Evolutionary conservation across 495 filamentous ascomycete genomes (phyloP), one percentile per base, ranked within the genome.

Genomic region (Lasiosphaeris hirsuta): DNA sequence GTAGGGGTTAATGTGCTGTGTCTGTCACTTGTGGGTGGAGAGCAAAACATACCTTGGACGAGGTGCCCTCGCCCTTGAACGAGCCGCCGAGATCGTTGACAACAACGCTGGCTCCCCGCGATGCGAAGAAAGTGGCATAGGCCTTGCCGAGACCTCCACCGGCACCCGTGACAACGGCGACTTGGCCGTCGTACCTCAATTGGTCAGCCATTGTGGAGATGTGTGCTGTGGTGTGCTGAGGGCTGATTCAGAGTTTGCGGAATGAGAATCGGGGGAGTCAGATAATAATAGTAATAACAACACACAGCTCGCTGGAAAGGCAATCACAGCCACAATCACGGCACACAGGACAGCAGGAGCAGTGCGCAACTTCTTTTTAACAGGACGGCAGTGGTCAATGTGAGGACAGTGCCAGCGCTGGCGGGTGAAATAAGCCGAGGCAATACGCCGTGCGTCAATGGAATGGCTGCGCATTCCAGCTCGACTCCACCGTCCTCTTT

Each of bases 71-170:
- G 61, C 94, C 94, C 68, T 92, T 90, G 80, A 96, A 92, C 15
- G 92, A 95, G 37, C 86, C 91, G 56, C 94, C 94, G 37, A 98
- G 84, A 67, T 98, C 94, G 69, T 98, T 98, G 62, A 98, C 94
- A 39, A 98, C 92, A 60, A 98, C 89, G 75, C 90, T 97, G 51
- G 94, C 94, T 61, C 94, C 94, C 65, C 92, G 81, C 49, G 88
- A 90, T 57, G 81, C 94, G 70, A 96, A 97, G 81, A 96, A 97
- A 38, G 84, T 76, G 60, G 90, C 90, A 78, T 97, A 97, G 67
- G 87, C 88, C 75, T 92, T 95, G 51, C 94, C 94, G 52, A 97
- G 75, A 57, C 95, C 94, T 74, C 95, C 95, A 56, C 94, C 93
- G 52, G 95, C 95, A 62, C 94, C 94, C 46, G 95, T 98, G 62